phyloP scores from a whole-genome alignment of 1,284 basidiomycete genomes.

The Leccinum insolens region DNA sequence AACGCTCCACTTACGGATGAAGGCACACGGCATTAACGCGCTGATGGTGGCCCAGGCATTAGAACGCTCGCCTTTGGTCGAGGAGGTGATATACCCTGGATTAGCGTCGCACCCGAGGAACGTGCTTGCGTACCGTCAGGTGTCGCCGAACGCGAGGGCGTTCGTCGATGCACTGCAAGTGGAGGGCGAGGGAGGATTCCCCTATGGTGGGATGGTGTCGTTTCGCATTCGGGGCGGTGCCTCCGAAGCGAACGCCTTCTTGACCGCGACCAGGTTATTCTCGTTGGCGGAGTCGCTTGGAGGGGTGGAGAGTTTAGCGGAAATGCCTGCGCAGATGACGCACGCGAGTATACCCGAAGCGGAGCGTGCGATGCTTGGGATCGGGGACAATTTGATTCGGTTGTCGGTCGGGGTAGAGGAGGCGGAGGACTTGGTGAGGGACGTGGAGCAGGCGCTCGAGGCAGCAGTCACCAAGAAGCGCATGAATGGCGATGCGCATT shows the following conservation, averaged over 20 bases:
- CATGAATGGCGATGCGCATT: constrained; percentile 1
- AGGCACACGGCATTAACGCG: constrained; percentile 85
- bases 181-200: constrained; percentile 59
- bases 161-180: constrained; percentile 57
- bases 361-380: constrained; percentile 74
- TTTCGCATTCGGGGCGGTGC: constrained; percentile 67
- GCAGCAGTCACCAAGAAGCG: constrained; percentile 38
- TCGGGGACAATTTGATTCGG: constrained; percentile 81
- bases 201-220: constrained; percentile 85
- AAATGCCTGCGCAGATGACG: constrained; percentile 87
- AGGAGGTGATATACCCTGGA: constrained; percentile 88
- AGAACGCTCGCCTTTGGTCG: constrained; percentile 58
- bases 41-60: constrained; percentile 76
- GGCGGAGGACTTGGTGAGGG: constrained; percentile 73
- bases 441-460: constrained; percentile 74
- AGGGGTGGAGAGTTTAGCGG: constrained; percentile 89
- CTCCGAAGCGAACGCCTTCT: constrained; percentile 67
- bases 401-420: constrained; percentile 92
- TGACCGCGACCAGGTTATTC: constrained; percentile 73
- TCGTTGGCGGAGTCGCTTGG: constrained; percentile 90
- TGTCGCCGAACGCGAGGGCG: constrained; percentile 69
- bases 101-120: constrained; percentile 62
- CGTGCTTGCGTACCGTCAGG: constrained; percentile 62
- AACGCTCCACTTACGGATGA: constrained; percentile 87
- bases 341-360: constrained; percentile 76